Conservation (phyloP, 129 eudicot species). For the Gnaphalium uliginosum region DNA sequence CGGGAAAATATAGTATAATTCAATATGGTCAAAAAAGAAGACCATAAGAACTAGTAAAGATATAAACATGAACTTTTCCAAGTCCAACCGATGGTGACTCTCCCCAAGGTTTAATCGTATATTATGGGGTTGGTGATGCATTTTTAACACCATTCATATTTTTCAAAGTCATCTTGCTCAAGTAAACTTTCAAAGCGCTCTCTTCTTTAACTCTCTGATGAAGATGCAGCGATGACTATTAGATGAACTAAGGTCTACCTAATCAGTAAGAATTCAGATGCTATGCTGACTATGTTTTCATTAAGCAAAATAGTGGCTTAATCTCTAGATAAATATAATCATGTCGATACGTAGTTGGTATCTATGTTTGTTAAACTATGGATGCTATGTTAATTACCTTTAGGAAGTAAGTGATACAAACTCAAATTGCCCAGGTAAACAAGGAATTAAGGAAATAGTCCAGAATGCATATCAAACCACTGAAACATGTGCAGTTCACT, state of each 20-base stretch:
- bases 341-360: too few species aligned
- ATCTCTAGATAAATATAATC: neutral
- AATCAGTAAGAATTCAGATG: neutral
- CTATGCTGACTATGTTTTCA: neutral
- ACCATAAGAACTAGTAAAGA: neutral
- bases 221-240: too few species aligned
- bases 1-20: neutral
- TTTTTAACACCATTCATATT: neutral
- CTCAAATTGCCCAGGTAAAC: too few species aligned
- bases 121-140: neutral
- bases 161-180: neutral
- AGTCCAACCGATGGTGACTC: constrained; percentile 4
- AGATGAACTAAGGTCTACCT: neutral
- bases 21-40: neutral
- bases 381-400: too few species aligned
- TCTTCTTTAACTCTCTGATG: neutral
- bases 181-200: neutral
- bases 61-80: neutral
- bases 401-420: too few species aligned
- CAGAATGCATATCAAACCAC: neutral
- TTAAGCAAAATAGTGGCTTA: neutral
- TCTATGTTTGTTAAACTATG: too few species aligned
- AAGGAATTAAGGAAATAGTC: neutral
- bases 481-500: neutral
- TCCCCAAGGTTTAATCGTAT: neutral